These are phyloP conservation scores for Lanzia echinophila DNA, from an alignment of 2,329 filamentous ascomycete species.

Conservation along the genomic window DNA sequence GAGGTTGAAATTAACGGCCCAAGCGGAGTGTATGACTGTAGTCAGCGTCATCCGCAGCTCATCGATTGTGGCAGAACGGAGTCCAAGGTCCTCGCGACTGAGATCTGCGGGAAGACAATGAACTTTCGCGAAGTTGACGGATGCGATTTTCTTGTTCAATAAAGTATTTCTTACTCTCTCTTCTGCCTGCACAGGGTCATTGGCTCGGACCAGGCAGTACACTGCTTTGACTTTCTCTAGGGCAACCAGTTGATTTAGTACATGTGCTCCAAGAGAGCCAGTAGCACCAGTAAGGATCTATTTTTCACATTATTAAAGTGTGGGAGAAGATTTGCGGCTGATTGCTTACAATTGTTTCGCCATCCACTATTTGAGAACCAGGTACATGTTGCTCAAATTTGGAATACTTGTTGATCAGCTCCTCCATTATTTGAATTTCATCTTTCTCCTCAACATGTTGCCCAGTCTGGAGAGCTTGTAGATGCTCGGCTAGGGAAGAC, in stretches of 20 bases:
- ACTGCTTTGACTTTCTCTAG: constrained; percentile 9
- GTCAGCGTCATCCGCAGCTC: constrained; percentile 32
- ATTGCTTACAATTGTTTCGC: constrained; percentile 12
- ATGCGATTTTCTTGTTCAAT: constrained; percentile 5
- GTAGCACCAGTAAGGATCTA: constrained; percentile 56
- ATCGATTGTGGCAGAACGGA: constrained; percentile 26
- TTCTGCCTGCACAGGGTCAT: background rate
- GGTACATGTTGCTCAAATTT: constrained; percentile 28
- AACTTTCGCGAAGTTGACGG: constrained; percentile 30
- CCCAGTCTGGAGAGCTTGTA: constrained; percentile 39
- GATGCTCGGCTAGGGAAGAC: constrained; percentile 38
- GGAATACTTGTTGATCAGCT: constrained; percentile 39
- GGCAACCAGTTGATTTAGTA: constrained; percentile 48
- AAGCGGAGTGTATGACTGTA: constrained; percentile 44
- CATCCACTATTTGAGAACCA: constrained; percentile 13
- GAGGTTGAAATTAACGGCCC: constrained; percentile 53
- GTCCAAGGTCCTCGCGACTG: constrained; percentile 35
- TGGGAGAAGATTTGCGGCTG: background rate
- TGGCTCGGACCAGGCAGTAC: constrained; percentile 44
- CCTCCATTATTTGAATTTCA: constrained; percentile 37
- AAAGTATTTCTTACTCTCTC: constrained; percentile 1
- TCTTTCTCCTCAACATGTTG: constrained; percentile 20
- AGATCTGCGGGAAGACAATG: constrained; percentile 35
- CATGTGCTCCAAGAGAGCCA: constrained; percentile 56
- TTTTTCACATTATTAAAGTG: background rate